Evolutionary conservation across 495 filamentous ascomycete species (phyloP), one percentile per base, ranked within the genome.

Genomic region (Copromyces sp.): DNA sequence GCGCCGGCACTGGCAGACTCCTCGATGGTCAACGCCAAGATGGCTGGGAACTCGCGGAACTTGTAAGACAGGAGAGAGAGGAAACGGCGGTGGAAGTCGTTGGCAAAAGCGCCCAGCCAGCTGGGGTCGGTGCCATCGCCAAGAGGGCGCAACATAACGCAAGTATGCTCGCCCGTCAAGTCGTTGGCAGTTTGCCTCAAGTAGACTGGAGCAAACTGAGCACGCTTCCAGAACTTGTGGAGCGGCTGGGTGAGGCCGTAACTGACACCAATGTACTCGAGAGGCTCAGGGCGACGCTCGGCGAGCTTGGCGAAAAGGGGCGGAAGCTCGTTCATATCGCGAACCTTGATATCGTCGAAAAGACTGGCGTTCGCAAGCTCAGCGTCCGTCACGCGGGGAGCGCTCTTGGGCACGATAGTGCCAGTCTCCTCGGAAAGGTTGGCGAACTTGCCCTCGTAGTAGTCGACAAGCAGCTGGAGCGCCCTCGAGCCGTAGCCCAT

Each of bases 401-500:
- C 91, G n/a, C 82, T 82, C 40, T 88, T 84, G 73, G 90, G 74
- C 39, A 88, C 85, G 41, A 83, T 75, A 29, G 72, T 73, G 14
- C 81, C 78, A 35, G 80, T 80, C 42, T 87, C 84, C 78, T 95
- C 93, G 1, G 90, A 90, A 9, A 99, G 86, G 73, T 87, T 91
- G 37, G 93, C 88, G 75, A 97, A 97, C 80, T 97, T 97, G 74
- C 94, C 94, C 79, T 97, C 93, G 80, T 94, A 99, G 83, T 96
- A 99, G 75, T 98, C 93, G 9, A 89, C 86, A 2, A 99, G 87
- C 17, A 97, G 89, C 75, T 93, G 86, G 37, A 99, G 83, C 29
- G 96, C 95, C 59, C 91, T 92, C 11, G 91, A 92, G 24, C 96
- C 96, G 78, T 98, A 98, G 8, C 96, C 96, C 94, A 97, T 98